Conservation (phyloP, 2,329 filamentous ascomycete species). For the Colletotrichum orbiculare region DNA sequence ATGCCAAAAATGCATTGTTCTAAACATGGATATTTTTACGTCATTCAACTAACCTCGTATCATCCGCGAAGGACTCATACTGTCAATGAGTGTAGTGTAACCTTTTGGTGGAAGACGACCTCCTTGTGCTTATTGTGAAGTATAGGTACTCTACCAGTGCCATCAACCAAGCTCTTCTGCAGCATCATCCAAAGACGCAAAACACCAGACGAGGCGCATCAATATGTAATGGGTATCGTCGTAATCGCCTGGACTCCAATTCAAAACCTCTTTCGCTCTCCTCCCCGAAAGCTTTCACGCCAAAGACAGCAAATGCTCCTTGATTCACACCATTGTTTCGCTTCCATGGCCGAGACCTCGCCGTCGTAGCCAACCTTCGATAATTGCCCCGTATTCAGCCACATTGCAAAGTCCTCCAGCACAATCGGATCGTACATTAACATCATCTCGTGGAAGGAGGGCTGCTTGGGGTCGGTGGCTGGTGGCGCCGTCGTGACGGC, state of each 20-base stretch:
- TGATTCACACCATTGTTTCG: slow-evolving; percentile 91
- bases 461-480: slow-evolving; percentile 59
- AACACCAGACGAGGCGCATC: neutral
- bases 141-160: too few species aligned
- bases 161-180: neutral
- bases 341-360: slow-evolving; percentile 71
- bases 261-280: slow-evolving; percentile 61
- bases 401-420: slow-evolving; percentile 84
- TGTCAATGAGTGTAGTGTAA: too few species aligned
- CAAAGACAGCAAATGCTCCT: slow-evolving; percentile 87
- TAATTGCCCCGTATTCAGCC: slow-evolving; percentile 81
- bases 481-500: slow-evolving; percentile 64
- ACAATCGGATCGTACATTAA: slow-evolving; percentile 92
- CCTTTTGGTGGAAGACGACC: too few species aligned
- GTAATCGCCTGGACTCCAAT: slow-evolving; percentile 1
- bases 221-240: slow-evolving; percentile 26
- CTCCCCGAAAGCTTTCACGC: slow-evolving; percentile 66
- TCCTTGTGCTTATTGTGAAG: too few species aligned
- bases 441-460: slow-evolving; percentile 92
- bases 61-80: too few species aligned
- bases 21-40: neutral
- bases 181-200: neutral
- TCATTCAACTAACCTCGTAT: neutral
- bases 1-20: neutral
- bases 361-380: slow-evolving; percentile 71